These are phyloP conservation scores for Plectosphaerella plurivora DNA, from an alignment of 2,329 filamentous ascomycete genomes.

Conservation along the genomic window DNA sequence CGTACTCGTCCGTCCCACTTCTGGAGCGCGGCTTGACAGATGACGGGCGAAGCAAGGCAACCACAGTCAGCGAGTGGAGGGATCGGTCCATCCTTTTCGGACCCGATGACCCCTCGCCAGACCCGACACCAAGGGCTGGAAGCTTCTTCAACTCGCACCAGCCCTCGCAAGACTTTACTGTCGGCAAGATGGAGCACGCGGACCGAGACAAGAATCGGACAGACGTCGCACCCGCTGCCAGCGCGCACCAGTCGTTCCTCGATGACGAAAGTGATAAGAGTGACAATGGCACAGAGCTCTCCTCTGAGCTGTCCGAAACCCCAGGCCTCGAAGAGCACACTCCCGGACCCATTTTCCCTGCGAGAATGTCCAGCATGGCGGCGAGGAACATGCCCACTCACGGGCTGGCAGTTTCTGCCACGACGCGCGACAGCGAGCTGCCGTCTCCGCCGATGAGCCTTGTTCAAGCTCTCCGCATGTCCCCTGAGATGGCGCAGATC, in stretches of 20 bases:
- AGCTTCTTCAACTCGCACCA: conserved; percentile 21
- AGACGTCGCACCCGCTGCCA: conserved; percentile 18
- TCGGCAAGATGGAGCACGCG: conserved; percentile 49
- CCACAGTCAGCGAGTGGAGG: conserved; percentile 42
- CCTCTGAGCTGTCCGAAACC: conserved; percentile 51
- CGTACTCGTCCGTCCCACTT: conserved; percentile 72
- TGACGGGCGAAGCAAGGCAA: conserved; percentile 37
- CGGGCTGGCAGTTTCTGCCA: conserved; percentile 21
- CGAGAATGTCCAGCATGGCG: not conserved
- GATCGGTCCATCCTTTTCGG: conserved; percentile 50
- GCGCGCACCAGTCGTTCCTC: conserved; percentile 38
- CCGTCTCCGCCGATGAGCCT: conserved; percentile 45
- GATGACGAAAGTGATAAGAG: conserved; percentile 37
- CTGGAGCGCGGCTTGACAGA: conserved; percentile 63
- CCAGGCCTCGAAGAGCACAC: not conserved
- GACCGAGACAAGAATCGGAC: conserved; percentile 34
- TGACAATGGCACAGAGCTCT: conserved; percentile 53
- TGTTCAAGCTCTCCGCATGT: conserved; percentile 40
- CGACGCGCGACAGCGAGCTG: conserved; percentile 3
- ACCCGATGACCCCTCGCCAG: conserved; percentile 32
- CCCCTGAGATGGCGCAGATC: conserved; percentile 29
- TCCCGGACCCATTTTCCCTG: not conserved
- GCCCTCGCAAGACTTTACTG: conserved; percentile 46
- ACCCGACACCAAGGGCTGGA: conserved; percentile 4
- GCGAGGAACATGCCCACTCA: conserved; percentile 25